Evolutionary conservation across 495 filamentous ascomycete species (phyloP).

Genomic region (Neurospora tetraspora): DNA sequence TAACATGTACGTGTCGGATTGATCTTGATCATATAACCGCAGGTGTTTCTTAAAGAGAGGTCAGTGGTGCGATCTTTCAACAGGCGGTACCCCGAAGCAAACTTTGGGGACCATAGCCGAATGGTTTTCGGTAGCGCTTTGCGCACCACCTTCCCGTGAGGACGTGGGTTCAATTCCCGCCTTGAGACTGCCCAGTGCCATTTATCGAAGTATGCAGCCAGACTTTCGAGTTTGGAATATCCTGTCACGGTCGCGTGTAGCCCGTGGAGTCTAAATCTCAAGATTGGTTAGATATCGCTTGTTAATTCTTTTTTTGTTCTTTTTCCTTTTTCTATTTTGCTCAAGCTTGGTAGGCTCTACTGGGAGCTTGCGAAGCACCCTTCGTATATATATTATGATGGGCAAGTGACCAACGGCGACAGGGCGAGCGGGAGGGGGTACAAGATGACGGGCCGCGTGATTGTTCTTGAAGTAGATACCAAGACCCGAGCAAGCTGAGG

Average conservation of each 20-base stretch:
- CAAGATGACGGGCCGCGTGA: slow-evolving; percentile 26
- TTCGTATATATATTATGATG: slow-evolving; percentile 27
- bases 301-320: too few relatives aligned
- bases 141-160: not conserved
- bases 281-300: too few relatives aligned
- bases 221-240: too few relatives aligned
- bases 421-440: not conserved
- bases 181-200: not conserved
- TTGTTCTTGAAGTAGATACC: slow-evolving; percentile 8
- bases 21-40: not conserved
- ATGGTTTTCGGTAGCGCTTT: not conserved
- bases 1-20: not conserved
- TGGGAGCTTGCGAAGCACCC: slow-evolving; percentile 30
- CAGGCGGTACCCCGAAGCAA: not conserved
- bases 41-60: not conserved
- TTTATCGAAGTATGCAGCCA: too few relatives aligned
- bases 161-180: not conserved
- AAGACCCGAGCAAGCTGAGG: not conserved
- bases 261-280: too few relatives aligned
- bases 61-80: too few relatives aligned
- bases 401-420: slow-evolving; percentile 11
- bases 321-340: too few relatives aligned
- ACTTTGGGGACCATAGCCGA: not conserved
- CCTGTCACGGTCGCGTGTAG: too few relatives aligned
- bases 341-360: slow-evolving; percentile 23